Evolutionary conservation across 768 basidiomycete species (phyloP).

Genomic region (Crassisporium funariophilum): DNA sequence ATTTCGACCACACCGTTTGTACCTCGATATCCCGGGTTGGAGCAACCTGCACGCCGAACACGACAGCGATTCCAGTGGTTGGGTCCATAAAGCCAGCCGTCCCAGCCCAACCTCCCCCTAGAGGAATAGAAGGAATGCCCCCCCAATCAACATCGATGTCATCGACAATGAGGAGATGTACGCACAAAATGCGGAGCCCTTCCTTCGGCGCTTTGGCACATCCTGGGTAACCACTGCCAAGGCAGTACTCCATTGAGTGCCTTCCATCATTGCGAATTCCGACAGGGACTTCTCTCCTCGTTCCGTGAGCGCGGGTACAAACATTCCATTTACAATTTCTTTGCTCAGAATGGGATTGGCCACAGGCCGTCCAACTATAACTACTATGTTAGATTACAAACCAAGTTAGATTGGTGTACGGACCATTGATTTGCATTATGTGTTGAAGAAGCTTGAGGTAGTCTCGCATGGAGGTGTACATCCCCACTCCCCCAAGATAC

Average conservation of each 20-base stretch:
- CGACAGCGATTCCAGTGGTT: constrained; percentile 22
- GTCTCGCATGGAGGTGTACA: constrained; percentile 31
- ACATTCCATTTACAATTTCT: constrained; percentile 26
- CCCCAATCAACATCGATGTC: not conserved
- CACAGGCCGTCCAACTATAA: constrained; percentile 20
- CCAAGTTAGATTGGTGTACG: not conserved
- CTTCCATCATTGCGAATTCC: constrained; percentile 12
- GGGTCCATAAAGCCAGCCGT: constrained; percentile 28
- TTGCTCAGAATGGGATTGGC: constrained; percentile 26
- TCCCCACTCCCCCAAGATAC: constrained; percentile 29
- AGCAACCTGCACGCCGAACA: constrained; percentile 22
- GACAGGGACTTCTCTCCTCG: constrained; percentile 23
- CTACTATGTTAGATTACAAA: too few relatives aligned
- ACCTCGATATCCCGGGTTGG: constrained; percentile 15
- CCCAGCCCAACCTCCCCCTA: constrained; percentile 27
- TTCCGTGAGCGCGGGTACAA: constrained; percentile 27
- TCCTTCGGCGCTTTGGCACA: constrained; percentile 27
- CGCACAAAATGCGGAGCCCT: constrained; percentile 34
- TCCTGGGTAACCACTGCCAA: constrained; percentile 30
- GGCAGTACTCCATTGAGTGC: constrained; percentile 31
- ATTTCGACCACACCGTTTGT: constrained; percentile 5
- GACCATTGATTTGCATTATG: constrained; percentile 34
- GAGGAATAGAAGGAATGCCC: not conserved
- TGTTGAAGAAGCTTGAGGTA: constrained; percentile 35
- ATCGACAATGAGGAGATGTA: not conserved